Percentiles rank a stretch among this genome's conserved stretches.
Evolutionary conservation across 2,329 filamentous ascomycete species (phyloP).

Genomic region (Diplodia sapinea): DNA sequence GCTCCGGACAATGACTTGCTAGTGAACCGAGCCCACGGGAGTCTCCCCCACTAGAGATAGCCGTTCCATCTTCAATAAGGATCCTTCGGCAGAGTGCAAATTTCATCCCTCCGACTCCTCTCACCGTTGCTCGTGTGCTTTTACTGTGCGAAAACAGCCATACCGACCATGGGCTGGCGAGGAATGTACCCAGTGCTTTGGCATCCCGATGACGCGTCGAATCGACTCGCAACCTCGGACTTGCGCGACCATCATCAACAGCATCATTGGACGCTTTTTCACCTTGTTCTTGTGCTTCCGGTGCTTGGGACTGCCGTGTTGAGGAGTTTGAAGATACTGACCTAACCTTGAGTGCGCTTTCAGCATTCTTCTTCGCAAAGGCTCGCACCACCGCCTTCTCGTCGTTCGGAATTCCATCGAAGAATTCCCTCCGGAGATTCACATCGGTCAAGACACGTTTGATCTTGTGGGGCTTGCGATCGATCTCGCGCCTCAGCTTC

Average conservation of each 20-base stretch:
- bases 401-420: constrained; percentile 61
- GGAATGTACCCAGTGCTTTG: neutral
- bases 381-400: constrained; percentile 69
- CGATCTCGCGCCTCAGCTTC: constrained; percentile 74
- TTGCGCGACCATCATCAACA: neutral
- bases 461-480: constrained; percentile 72
- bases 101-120: constrained; percentile 5
- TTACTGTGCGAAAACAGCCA: constrained; percentile 1
- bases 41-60: constrained; percentile 26
- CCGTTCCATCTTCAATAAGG: constrained; percentile 15
- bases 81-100: constrained; percentile 18
- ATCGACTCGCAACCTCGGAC: neutral
- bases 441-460: constrained; percentile 69
- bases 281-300: neutral
- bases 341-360: constrained; percentile 86
- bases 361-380: constrained; percentile 70
- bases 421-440: constrained; percentile 67
- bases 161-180: neutral
- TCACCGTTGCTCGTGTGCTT: neutral
- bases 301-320: constrained; percentile 2
- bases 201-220: constrained; percentile 13
- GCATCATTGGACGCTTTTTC: neutral
- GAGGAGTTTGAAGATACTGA: constrained; percentile 49
- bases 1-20: constrained; percentile 27
- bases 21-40: constrained; percentile 29